Evolutionary conservation across 2,329 filamentous ascomycete species (phyloP).

Genomic region (Bertia moriformis): DNA sequence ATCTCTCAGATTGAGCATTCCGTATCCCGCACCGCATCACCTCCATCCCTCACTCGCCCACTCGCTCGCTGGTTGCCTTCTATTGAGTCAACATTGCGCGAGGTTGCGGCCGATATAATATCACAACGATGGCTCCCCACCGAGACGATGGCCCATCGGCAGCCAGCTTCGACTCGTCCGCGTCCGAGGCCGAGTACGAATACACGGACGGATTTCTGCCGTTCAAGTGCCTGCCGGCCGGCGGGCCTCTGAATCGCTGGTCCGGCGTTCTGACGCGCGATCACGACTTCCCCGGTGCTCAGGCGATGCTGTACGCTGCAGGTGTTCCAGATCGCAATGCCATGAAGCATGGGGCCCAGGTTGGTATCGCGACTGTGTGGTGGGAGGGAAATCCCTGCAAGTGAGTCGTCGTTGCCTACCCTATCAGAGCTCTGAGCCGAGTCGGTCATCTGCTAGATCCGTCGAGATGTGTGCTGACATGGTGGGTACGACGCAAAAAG

Average conservation of each 20-base stretch:
- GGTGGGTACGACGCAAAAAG: not conserved
- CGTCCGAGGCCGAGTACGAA: not conserved
- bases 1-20: no score
- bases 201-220: slow-evolving; percentile 15
- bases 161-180: not conserved
- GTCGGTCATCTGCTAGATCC: not conserved
- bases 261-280: slow-evolving; percentile 68
- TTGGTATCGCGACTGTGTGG: slow-evolving; percentile 85
- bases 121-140: not conserved
- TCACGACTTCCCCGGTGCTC: slow-evolving; percentile 79
- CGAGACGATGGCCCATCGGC: not conserved
- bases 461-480: slow-evolving; percentile 2
- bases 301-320: slow-evolving; percentile 91
- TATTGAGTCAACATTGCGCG: not conserved
- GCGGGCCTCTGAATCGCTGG: slow-evolving; percentile 62
- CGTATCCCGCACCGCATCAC: no score
- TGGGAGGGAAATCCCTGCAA: slow-evolving; percentile 98
- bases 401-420: slow-evolving; percentile 34
- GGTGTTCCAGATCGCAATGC: slow-evolving; percentile 69
- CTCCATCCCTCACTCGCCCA: not conserved
- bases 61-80: not conserved
- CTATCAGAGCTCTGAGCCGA: not conserved
- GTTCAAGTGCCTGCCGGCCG: slow-evolving; percentile 33
- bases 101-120: not conserved
- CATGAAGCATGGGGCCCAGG: slow-evolving; percentile 83